A percentile compares a stretch with the other conserved stretches of the same genome.
These are phyloP conservation scores for Candida dendrica DNA, from an alignment of 805 yeast species.

Conservation along the genomic window DNA sequence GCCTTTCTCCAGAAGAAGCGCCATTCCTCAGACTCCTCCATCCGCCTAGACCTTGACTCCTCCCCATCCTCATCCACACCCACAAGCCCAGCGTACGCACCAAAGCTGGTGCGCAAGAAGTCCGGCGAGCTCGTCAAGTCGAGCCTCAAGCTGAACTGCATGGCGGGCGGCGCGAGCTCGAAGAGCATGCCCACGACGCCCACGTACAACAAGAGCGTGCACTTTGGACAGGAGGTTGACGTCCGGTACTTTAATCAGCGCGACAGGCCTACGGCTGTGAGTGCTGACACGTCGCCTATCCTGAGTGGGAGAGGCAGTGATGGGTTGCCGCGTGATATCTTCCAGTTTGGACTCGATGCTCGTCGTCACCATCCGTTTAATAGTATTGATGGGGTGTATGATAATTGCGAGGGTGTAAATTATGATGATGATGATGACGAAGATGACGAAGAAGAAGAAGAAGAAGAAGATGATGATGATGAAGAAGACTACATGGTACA, in stretches of 20 bases:
- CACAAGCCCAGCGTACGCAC: background rate
- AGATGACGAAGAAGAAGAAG: constrained; percentile 8
- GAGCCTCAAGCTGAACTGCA: constrained; percentile 43
- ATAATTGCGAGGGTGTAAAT: constrained; percentile 11
- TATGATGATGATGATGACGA: constrained; percentile 22
- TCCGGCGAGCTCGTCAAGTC: constrained; percentile 84
- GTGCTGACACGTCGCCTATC: constrained; percentile 58
- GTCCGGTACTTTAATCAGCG: constrained; percentile 65
- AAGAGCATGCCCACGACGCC: constrained; percentile 49
- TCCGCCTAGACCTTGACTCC: too few species aligned
- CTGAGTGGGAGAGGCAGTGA: constrained; percentile 3
- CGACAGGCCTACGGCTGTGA: constrained; percentile 73
- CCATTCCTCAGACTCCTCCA: constrained; percentile 3
- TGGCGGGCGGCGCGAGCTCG: constrained; percentile 24
- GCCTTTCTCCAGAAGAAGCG: constrained; percentile 16
- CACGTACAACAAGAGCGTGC: constrained; percentile 65
- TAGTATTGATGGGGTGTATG: constrained; percentile 1
- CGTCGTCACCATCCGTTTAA: background rate
- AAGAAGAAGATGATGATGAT: constrained; percentile 13
- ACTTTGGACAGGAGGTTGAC: constrained; percentile 64
- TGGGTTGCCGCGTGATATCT: background rate
- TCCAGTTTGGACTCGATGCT: background rate
- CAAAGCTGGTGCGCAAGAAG: constrained; percentile 62
- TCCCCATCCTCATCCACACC: too few species aligned
- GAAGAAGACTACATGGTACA: constrained; percentile 2